Evolutionary conservation across 768 basidiomycete species (phyloP).

Genomic region (Termitomyces sp.): DNA sequence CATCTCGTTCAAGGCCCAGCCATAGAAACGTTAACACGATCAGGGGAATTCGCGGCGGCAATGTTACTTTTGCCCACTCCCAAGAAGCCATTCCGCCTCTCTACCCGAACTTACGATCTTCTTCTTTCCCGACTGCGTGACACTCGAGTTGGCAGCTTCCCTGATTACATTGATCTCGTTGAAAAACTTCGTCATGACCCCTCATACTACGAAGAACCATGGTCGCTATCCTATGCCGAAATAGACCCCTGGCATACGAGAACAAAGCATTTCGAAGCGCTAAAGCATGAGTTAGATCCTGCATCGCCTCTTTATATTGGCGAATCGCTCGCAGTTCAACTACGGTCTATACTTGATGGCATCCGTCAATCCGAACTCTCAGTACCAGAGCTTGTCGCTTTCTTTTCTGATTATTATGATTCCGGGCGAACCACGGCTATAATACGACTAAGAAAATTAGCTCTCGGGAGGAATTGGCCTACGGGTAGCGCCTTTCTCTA

Average conservation of each 20-base stretch:
- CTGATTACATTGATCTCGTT: conserved; percentile 15
- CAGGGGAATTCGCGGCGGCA: conserved; percentile 36
- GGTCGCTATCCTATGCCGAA: not conserved
- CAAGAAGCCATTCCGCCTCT: conserved; percentile 25
- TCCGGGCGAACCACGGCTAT: conserved; percentile 31
- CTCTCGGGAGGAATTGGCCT: conserved; percentile 17
- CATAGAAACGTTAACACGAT: conserved; percentile 35
- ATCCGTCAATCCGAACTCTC: conserved; percentile 1
- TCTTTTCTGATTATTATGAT: conserved; percentile 31
- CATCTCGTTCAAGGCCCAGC: conserved; percentile 30
- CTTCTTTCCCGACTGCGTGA: conserved; percentile 24
- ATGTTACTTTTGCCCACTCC: conserved; percentile 40
- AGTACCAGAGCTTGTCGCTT: conserved; percentile 28
- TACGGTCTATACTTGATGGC: not conserved
- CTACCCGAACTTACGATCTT: conserved; percentile 31
- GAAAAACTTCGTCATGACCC: conserved; percentile 14
- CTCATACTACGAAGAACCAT: not conserved
- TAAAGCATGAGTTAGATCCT: conserved; percentile 2
- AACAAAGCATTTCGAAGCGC: not conserved
- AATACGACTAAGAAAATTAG: conserved; percentile 27
- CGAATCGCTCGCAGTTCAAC: not conserved
- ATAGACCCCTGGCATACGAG: no score
- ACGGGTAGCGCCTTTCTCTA: conserved; percentile 27
- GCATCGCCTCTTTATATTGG: conserved; percentile 6
- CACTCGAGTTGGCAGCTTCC: conserved; percentile 3